Base-by-base conservation (phyloP, 192 early-diverging fungal species). In the Coemansia sp. region DNA sequence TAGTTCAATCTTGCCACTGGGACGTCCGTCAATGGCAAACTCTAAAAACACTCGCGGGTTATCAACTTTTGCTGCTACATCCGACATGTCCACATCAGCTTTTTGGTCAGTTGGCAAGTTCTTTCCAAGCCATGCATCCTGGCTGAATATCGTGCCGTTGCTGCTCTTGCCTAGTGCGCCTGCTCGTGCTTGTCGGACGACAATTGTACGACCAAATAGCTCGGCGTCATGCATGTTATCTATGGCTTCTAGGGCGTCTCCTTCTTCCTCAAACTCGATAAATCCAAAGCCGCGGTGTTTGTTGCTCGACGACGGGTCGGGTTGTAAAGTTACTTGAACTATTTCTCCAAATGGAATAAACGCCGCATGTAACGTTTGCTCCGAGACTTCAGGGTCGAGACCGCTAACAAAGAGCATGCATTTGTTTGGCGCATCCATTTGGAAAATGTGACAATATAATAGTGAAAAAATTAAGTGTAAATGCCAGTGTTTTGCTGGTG, bases 341-440 rank as follows among this genome's bases (percentile, higher is more conserved):
- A 99, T 93, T 47, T 98, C 96, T 62, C 97, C 97, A 87, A 99
- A 99, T 0, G 97, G 95, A 44, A 98, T 87, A 79, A 99, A 98
- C 0, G 95, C 94, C 0, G 94, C 89, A 40, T 93, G 90, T 12
- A 99, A 84, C 0, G 90, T 89, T 55, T 92, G 74, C 22, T 93
- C 89, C 7, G 90, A 91, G 16, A 96, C 93, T 66, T 93, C 83
- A 44, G 90, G 79, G 42, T 93, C 93, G 31, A 99, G 82, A 4
- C 96, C 96, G 74, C 92, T 86, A 29, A 86, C 79, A 76, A 86
- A 86, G 22, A 86, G 43, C 38, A 77, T 73, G 24, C 76, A 71
- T 61, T 79, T 86, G 42, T 65, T 71, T 36, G 20, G 18, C 11
- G 63, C 65, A 16, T 83, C 73, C 80, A 83, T 82, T 55, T 8